These are phyloP conservation scores for Suhomyces taliae DNA, from an alignment of 1,139 yeast genomes.

Conservation along the genomic window DNA sequence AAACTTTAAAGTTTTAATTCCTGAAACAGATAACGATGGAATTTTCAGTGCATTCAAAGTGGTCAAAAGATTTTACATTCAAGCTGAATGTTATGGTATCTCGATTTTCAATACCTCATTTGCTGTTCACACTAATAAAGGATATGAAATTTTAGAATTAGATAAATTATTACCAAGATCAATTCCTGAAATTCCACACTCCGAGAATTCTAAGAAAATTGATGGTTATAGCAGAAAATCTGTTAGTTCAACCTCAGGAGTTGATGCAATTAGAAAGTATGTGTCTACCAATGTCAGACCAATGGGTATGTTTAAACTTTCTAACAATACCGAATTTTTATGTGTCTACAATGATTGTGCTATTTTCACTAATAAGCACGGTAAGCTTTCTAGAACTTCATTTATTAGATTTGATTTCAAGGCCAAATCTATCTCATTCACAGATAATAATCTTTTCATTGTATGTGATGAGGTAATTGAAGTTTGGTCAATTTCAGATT, in stretches of 20 bases:
- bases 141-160: slow-evolving; percentile 66
- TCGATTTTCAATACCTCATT: slow-evolving; percentile 61
- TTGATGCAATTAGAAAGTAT: slow-evolving; percentile 35
- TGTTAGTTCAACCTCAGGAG: slow-evolving; percentile 12
- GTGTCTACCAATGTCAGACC: slow-evolving; percentile 49
- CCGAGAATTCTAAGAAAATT: slow-evolving; percentile 24
- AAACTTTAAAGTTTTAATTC: slow-evolving; percentile 52
- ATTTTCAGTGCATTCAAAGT: slow-evolving; percentile 53
- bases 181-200: slow-evolving; percentile 46
- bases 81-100: slow-evolving; percentile 55
- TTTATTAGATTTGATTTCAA: slow-evolving; percentile 63
- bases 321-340: slow-evolving; percentile 51
- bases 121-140: slow-evolving; percentile 67
- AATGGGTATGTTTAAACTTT: slow-evolving; percentile 61
- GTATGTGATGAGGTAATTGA: slow-evolving; percentile 72
- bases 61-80: slow-evolving; percentile 48
- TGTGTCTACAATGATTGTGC: slow-evolving; percentile 76
- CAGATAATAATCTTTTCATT: slow-evolving; percentile 59
- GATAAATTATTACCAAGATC: slow-evolving; percentile 59
- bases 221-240: slow-evolving; percentile 35
- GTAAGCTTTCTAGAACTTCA: slow-evolving; percentile 57
- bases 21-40: slow-evolving; percentile 51
- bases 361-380: slow-evolving; percentile 65
- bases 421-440: slow-evolving; percentile 57
- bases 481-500: slow-evolving; percentile 60